A percentile compares a stretch with the other conserved stretches of the same genome.
phyloP scores from a whole-genome alignment of 2,329 filamentous ascomycete genomes.

The Colletotrichum liriopes region DNA sequence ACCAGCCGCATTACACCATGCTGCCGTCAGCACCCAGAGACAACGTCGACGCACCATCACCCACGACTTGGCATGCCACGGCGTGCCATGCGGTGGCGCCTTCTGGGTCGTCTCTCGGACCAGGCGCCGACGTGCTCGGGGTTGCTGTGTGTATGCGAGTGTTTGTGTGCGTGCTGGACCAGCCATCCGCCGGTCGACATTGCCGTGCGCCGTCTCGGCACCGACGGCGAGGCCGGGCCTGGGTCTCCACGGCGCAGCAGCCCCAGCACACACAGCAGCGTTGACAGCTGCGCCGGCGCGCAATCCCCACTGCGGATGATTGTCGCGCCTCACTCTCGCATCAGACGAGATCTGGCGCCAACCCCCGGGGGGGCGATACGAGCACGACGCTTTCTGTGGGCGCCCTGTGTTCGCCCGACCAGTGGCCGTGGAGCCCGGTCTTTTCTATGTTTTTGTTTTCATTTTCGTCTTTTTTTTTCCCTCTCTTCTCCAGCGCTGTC shows the following conservation, averaged over 20 bases:
- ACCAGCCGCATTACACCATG: slow-evolving; percentile 12
- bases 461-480: not conserved
- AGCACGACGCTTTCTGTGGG: not conserved
- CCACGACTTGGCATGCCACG: no score
- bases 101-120: no score
- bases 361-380: not conserved
- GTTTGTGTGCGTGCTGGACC: not conserved
- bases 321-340: not conserved
- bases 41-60: not conserved
- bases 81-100: no score
- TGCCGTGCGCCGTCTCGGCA: slow-evolving; percentile 30
- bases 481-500: no score
- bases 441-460: not conserved
- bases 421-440: slow-evolving; percentile 10
- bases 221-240: slow-evolving; percentile 7
- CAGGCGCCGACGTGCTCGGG: no score
- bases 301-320: not conserved
- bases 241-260: not conserved
- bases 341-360: not conserved
- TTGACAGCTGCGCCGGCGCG: not conserved
- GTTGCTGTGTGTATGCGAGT: no score
- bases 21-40: not conserved
- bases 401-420: not conserved
- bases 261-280: no score
- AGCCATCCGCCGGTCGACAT: not conserved